Percentiles rank a stretch among this genome's conserved stretches.
These are phyloP conservation scores for Candida ulmi DNA, from an alignment of 805 yeast species.

Conservation along the genomic window DNA sequence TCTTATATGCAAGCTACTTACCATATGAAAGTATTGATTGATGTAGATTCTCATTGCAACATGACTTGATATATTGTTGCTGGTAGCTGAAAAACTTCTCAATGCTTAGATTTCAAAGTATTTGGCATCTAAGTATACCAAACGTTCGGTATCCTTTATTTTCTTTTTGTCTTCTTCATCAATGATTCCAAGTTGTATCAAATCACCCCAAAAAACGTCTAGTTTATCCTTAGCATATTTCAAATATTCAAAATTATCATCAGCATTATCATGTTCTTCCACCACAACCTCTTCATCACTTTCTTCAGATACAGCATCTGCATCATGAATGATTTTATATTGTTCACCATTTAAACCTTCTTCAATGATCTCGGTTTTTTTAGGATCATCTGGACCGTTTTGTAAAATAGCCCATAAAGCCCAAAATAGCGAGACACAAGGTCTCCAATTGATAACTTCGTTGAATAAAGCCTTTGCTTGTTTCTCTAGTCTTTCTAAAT, in stretches of 20 bases:
- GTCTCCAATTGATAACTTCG: slow-evolving; percentile 73
- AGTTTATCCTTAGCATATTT: slow-evolving; percentile 73
- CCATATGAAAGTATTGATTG: too few relatives aligned
- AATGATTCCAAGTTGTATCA: slow-evolving; percentile 53
- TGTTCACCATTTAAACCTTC: slow-evolving; percentile 54
- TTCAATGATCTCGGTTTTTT: slow-evolving; percentile 27
- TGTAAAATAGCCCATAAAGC: slow-evolving; percentile 89
- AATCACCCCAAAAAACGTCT: slow-evolving; percentile 68
- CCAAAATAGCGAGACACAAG: slow-evolving; percentile 78
- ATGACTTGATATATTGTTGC: too few relatives aligned
- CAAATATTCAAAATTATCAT: slow-evolving; percentile 73
- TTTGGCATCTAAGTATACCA: slow-evolving; percentile 29
- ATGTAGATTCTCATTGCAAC: too few relatives aligned
- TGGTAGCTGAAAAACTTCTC: too few relatives aligned
- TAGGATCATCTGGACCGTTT: slow-evolving; percentile 36
- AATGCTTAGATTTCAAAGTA: slow-evolving; percentile 15
- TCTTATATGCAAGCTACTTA: too few relatives aligned
- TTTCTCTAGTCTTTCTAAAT: slow-evolving; percentile 28
- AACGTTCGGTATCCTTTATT: slow-evolving; percentile 25
- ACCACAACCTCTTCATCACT: slow-evolving; percentile 17
- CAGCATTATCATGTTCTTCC: slow-evolving; percentile 26
- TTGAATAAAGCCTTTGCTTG: slow-evolving; percentile 50
- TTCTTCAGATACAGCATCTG: slow-evolving; percentile 22
- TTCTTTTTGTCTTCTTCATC: slow-evolving; percentile 26
- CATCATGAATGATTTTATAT: slow-evolving; percentile 29